Evolutionary conservation across 2,329 filamentous ascomycete species (phyloP), one percentile per base, ranked within the genome.

Genomic region (Rhexocercosporidium sp.): DNA sequence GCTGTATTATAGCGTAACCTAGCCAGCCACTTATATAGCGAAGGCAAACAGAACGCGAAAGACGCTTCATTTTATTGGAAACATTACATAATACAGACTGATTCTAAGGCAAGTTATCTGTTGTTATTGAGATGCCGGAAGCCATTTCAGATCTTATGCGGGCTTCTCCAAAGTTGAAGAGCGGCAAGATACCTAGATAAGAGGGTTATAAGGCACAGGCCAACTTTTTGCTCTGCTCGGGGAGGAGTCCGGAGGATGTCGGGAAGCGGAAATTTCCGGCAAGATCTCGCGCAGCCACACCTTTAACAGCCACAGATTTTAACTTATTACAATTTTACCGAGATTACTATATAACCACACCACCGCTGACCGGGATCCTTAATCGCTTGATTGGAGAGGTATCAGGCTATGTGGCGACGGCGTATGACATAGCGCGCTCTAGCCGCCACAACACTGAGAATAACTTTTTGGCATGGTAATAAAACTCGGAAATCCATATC

Each of bases 51-150:
- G 29, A 68, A 72, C 64, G 66, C 64, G 61, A 67, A 69, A 65
- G 67, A 67, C 61, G 64, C 66, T 72, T 68, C 64, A 68, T 65
- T 66, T 69, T 64, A 70, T 67, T 63, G 47, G 54, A 67, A 69
- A 66, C 12, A 5, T n/a, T 41, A 41, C 39, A 41, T 12, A 31
- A 4, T 64, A 49, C 47, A 61, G 57, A 66, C 62, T 62, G 49
- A 70, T 63, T 65, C 63, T 66, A 64, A 65, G 65, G 56, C 62
- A 68, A 63, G 57, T 63, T 63, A 39, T 53, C 59, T 47, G 27
- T 41, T 69, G 34, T 57, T 49, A 53, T 69, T 64, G 59, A 64
- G 51, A 66, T 64, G 51, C 61, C 61, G 9, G 37, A 47, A 34
- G 39, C 14, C 57, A 60, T 27, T 31, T 31, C 29, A 31, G 34